These are phyloP conservation scores for Neurospora sp. DNA, from an alignment of 495 filamentous ascomycete species.

Conservation along the genomic window DNA sequence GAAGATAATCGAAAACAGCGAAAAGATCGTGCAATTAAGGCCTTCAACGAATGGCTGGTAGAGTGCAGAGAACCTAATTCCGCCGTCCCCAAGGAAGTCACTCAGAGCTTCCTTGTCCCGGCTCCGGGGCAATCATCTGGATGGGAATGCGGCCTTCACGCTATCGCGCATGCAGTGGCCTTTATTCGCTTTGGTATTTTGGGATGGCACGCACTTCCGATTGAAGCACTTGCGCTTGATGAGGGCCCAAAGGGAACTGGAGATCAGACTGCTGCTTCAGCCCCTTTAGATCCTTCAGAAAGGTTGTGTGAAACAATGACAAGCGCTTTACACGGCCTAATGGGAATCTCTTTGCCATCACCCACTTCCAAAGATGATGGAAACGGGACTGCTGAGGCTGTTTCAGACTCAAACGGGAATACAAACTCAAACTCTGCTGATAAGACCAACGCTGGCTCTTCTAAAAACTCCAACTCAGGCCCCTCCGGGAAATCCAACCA, in stretches of 20 bases:
- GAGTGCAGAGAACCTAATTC: neutral
- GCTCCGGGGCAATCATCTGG: neutral
- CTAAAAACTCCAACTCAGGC: neutral
- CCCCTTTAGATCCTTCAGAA: neutral
- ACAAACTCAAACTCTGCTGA: neutral
- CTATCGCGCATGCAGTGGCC: conserved; percentile 7
- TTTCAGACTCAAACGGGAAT: neutral
- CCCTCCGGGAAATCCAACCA: neutral
- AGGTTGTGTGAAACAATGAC: neutral
- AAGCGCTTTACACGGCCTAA: neutral
- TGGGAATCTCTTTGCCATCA: neutral
- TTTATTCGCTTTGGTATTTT: conserved; percentile 8
- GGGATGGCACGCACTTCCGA: neutral
- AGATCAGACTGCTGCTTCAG: neutral
- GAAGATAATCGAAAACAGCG: neutral
- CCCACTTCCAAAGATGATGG: neutral
- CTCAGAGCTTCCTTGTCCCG: neutral
- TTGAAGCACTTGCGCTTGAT: neutral
- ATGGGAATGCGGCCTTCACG: conserved; percentile 11
- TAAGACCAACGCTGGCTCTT: neutral
- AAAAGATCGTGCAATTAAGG: neutral
- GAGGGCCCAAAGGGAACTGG: neutral
- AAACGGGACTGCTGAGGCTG: neutral
- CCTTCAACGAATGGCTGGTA: neutral
- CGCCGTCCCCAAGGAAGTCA: neutral